Percentiles rank a stretch among this genome's conserved stretches.
Evolutionary conservation across 768 basidiomycete genomes (phyloP).

Genomic region (Tricholoma furcatifolium): DNA sequence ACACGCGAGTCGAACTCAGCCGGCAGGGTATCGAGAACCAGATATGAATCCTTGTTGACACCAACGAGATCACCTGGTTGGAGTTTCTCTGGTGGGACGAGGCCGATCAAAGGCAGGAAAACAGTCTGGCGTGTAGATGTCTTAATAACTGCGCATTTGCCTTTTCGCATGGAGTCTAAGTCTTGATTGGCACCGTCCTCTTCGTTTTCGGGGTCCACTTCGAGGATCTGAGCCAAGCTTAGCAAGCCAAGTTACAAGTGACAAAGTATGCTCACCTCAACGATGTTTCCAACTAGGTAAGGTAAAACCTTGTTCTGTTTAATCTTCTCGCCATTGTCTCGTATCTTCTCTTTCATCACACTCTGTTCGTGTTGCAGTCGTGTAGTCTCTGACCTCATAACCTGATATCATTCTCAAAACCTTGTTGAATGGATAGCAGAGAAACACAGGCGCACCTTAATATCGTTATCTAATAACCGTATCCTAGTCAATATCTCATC

Average conservation of each 20-base stretch:
- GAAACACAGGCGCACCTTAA: constrained; percentile 59
- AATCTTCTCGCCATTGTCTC: constrained; percentile 97
- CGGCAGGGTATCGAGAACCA: constrained; percentile 92
- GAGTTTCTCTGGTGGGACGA: constrained; percentile 90
- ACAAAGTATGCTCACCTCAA: constrained; percentile 61
- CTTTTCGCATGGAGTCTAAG: constrained; percentile 92
- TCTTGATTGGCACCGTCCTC: constrained; percentile 97
- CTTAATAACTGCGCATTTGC: constrained; percentile 98
- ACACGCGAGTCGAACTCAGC: constrained; percentile 98
- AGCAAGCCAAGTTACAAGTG: constrained; percentile 8
- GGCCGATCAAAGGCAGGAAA: constrained; percentile 96
- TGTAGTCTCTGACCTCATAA: constrained; percentile 94
- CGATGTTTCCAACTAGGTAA: constrained; percentile 96
- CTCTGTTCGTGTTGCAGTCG: constrained; percentile 92
- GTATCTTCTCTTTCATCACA: constrained; percentile 98
- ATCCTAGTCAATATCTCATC: constrained; percentile 90
- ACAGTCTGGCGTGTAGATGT: constrained; percentile 98
- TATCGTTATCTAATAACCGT: constrained; percentile 94
- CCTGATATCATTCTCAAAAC: constrained; percentile 44
- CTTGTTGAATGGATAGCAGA: background rate
- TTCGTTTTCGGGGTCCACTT: constrained; percentile 90
- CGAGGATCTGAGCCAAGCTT: constrained; percentile 66
- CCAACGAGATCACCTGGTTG: constrained; percentile 94
- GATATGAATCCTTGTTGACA: constrained; percentile 99
- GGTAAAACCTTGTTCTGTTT: constrained; percentile 99